These are phyloP conservation scores for Coccinonectria pachysandricola DNA, from an alignment of 2,329 filamentous ascomycete species.

Conservation along the genomic window DNA sequence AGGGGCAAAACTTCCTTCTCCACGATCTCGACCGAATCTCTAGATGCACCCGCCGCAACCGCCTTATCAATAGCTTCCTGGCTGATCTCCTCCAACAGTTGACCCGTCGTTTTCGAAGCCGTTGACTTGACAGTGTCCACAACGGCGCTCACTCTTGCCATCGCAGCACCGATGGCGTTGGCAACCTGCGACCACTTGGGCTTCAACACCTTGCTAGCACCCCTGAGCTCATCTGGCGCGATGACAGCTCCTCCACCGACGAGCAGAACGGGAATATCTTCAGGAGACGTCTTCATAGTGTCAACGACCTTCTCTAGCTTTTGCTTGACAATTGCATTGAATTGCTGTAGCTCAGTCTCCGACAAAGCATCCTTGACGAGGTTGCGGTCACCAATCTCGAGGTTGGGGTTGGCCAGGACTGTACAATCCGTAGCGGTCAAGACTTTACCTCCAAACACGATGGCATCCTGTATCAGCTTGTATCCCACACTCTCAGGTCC, in stretches of 20 bases:
- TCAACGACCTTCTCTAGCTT: constrained; percentile 49
- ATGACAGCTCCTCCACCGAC: constrained; percentile 55
- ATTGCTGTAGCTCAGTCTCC: constrained; percentile 25
- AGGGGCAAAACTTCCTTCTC: constrained; percentile 46
- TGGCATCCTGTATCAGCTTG: constrained; percentile 40
- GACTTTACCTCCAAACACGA: constrained; percentile 45
- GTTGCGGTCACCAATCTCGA: constrained; percentile 31
- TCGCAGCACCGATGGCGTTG: constrained; percentile 56
- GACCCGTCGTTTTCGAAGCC: constrained; percentile 27
- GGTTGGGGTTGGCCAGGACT: constrained; percentile 21
- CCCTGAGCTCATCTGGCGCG: constrained; percentile 42
- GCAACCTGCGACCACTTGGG: constrained; percentile 49
- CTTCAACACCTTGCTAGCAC: constrained; percentile 46
- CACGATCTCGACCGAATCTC: constrained; percentile 34
- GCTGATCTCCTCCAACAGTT: constrained; percentile 28
- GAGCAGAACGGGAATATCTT: constrained; percentile 48
- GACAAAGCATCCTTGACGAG: constrained; percentile 24
- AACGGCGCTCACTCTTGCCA: constrained; percentile 46
- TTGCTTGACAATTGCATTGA: constrained; percentile 31
- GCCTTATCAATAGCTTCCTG: constrained; percentile 33
- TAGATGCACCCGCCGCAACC: constrained; percentile 33
- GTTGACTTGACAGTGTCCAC: constrained; percentile 41
- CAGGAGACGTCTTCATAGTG: constrained; percentile 51
- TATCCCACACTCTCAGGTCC: constrained; percentile 55
- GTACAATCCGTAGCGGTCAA: constrained; percentile 50